A percentile compares a stretch with the other conserved stretches of the same genome.
phyloP scores from a whole-genome alignment of 768 basidiomycete genomes.

The Chalciporus piperatus region DNA sequence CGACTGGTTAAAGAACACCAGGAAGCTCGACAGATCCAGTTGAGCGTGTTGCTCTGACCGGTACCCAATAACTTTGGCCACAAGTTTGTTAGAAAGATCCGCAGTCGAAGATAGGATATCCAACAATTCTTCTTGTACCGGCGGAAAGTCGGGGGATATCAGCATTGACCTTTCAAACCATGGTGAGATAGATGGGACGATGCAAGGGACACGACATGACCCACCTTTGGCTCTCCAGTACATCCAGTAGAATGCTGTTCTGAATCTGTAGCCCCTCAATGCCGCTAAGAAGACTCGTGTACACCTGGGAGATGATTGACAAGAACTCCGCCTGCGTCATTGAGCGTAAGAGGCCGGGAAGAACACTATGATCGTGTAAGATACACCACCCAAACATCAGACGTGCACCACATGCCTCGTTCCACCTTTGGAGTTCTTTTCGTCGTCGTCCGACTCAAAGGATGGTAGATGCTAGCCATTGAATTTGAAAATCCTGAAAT shows the following conservation, averaged over 20 bases:
- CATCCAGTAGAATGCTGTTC: slow-evolving; percentile 51
- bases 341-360: slow-evolving; percentile 56
- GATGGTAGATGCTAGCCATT: slow-evolving; percentile 53
- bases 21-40: slow-evolving; percentile 71
- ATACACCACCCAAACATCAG: neutral
- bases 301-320: slow-evolving; percentile 57
- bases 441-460: slow-evolving; percentile 56
- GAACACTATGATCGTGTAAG: slow-evolving; percentile 23
- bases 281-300: slow-evolving; percentile 57
- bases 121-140: slow-evolving; percentile 61
- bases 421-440: slow-evolving; percentile 31
- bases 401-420: slow-evolving; percentile 20
- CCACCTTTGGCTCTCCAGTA: slow-evolving; percentile 50
- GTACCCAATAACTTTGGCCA: slow-evolving; percentile 71
- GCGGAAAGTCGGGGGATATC: slow-evolving; percentile 40
- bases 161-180: slow-evolving; percentile 34
- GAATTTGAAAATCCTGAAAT: neutral
- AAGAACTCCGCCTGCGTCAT: slow-evolving; percentile 73
- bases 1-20: slow-evolving; percentile 75
- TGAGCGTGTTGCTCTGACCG: slow-evolving; percentile 78
- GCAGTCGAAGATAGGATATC: slow-evolving; percentile 79
- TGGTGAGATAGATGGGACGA: slow-evolving; percentile 1
- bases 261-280: slow-evolving; percentile 69
- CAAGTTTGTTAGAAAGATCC: slow-evolving; percentile 82
- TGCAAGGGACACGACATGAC: slow-evolving; percentile 4